Conservation (phyloP, 768 basidiomycete genomes). For the Mycena alexandri region DNA sequence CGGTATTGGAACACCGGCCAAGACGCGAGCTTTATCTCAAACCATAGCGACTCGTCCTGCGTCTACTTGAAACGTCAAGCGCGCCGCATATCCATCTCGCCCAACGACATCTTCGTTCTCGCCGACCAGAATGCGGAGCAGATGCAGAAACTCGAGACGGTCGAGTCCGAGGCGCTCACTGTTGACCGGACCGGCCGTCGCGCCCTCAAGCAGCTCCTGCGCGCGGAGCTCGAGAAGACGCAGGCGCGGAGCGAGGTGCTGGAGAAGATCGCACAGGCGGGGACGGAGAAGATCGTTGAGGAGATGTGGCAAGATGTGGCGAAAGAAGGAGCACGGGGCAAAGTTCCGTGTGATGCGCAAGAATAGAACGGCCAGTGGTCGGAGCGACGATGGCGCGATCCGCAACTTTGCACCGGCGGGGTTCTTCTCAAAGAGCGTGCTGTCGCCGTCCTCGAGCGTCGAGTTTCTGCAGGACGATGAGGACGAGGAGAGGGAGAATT, state of each 20-base stretch:
- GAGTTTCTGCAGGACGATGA: constrained; percentile 16
- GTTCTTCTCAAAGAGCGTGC: constrained; percentile 41
- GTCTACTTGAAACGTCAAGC: constrained; percentile 45
- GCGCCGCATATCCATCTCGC: constrained; percentile 73
- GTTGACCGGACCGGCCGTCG: constrained; percentile 77
- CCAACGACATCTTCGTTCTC: constrained; percentile 75
- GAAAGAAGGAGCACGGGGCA: constrained; percentile 64
- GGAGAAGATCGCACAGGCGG: constrained; percentile 71
- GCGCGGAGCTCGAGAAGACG: constrained; percentile 83
- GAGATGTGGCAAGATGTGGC: constrained; percentile 49
- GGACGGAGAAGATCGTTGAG: constrained; percentile 55
- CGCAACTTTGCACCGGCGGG: constrained; percentile 75
- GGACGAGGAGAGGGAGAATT: constrained; percentile 9
- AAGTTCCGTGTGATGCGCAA: constrained; percentile 67
- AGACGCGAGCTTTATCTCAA: constrained; percentile 44
- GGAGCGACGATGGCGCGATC: constrained; percentile 51
- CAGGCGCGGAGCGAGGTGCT: constrained; percentile 77
- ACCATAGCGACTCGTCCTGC: constrained; percentile 41
- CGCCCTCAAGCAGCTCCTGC: constrained; percentile 76
- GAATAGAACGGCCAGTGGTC: constrained; percentile 44
- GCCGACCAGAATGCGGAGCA: constrained; percentile 90
- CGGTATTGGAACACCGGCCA: constrained; percentile 15
- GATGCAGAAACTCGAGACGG: constrained; percentile 76
- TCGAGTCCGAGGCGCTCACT: constrained; percentile 77
- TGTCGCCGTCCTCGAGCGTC: constrained; percentile 27